These are phyloP conservation scores for Aspergillus sp. DNA, from an alignment of 2,329 filamentous ascomycete species.

Conservation along the genomic window DNA sequence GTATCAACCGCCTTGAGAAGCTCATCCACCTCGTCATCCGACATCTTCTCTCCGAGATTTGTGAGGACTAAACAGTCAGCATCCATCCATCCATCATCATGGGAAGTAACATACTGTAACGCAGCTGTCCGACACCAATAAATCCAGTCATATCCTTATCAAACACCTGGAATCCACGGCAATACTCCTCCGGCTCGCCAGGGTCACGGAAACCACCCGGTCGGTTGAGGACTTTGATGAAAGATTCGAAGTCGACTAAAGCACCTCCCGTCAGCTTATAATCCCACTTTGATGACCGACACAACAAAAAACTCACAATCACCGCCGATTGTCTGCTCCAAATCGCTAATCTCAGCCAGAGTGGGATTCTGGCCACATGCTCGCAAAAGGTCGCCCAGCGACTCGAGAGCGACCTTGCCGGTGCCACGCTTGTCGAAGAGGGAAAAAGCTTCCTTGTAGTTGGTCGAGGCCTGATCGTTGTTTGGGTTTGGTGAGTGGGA, in stretches of 20 bases:
- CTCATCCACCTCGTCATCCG: conserved; percentile 97
- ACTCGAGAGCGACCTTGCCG: conserved; percentile 80
- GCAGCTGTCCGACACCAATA: conserved; percentile 94
- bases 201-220: conserved; percentile 97
- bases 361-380: conserved; percentile 98
- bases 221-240: conserved; percentile 93
- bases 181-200: conserved; percentile 96
- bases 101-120: conserved; percentile 60
- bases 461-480: conserved; percentile 66
- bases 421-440: conserved; percentile 99
- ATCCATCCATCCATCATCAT: neutral
- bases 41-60: conserved; percentile 98
- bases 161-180: conserved; percentile 97
- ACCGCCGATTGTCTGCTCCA: conserved; percentile 82
- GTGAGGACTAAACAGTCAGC: conserved; percentile 63
- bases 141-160: conserved; percentile 98
- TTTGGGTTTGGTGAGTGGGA: conserved; percentile 21
- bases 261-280: conserved; percentile 6
- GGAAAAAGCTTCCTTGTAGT: conserved; percentile 99
- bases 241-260: conserved; percentile 94
- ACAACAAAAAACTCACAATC: conserved; percentile 70
- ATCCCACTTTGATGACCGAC: neutral
- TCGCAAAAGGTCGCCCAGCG: conserved; percentile 87
- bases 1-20: conserved; percentile 97
- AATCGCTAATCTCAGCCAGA: conserved; percentile 81